Evolutionary conservation across 768 basidiomycete genomes (phyloP), one percentile per base, ranked within the genome.

Genomic region (Gymnopilus junonius): DNA sequence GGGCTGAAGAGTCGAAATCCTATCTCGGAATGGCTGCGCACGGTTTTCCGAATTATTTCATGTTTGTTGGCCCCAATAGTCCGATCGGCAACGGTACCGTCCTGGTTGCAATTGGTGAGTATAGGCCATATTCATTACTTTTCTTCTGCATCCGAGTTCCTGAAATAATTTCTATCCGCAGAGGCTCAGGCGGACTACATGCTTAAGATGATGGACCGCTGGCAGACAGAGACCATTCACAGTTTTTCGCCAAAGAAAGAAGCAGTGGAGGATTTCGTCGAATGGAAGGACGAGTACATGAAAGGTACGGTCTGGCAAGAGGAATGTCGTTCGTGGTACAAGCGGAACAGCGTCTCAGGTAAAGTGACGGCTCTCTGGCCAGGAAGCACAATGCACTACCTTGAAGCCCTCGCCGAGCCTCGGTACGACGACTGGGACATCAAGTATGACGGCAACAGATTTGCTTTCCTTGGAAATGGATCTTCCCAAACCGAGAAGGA

Each of bases 381-480:
- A 2, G 77, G 76, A 27, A 79, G 77, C 60, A 74, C 76, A 20
- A 54, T 77, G 55, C 77, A 79, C 58, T 79, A 77, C 42, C 65
- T 77, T 40, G 76, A 78, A 56, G 70, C 73, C 8, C 67, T 77
- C 15, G 66, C 63, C 7, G 71, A 77, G 3, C 73, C 74, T 14
- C 70, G 76, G 7, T 79, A 73, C 55, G 77, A 77, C 10, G 75
- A 77, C 50, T 79, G 77, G 76, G 67, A 74, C 34, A 69, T 79
- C 60, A 71, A 64, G 37, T 77, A 77, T 51, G 64, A 61, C 14
- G 76, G 75, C 2, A 79, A 77, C 45, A 70, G 75, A n/a, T 77
- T 77, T 62, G 66, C 74, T 4, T 77, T 67, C 66, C 64, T 79
- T 3, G 77, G 76, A 10, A 77, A 76, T 57, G 76, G 76, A 2